Conservation (phyloP, 768 basidiomycete species). For the Podaxis carcinomalis region DNA sequence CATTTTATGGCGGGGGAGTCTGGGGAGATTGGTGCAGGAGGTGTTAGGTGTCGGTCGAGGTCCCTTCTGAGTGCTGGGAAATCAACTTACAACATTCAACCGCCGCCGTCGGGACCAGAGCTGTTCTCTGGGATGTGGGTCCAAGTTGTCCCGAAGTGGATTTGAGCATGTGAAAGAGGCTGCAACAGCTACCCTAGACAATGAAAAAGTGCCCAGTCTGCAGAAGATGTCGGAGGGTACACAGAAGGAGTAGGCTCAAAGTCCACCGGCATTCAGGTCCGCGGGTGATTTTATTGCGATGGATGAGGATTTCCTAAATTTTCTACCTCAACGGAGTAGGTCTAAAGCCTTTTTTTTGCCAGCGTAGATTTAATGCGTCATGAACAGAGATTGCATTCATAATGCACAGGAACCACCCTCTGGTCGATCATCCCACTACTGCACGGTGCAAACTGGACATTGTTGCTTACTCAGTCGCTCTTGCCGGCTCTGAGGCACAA, state of each 20-base stretch:
- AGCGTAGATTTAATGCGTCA: background rate
- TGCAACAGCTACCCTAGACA: background rate
- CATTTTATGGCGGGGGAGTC: background rate
- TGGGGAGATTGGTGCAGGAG: no score
- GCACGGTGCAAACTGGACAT: background rate
- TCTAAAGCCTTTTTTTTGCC: background rate
- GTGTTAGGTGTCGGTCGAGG: no score
- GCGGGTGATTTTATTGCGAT: background rate
- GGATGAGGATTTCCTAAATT: background rate
- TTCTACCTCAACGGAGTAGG: background rate
- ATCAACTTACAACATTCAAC: no score
- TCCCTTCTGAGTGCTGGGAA: background rate
- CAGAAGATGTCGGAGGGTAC: background rate
- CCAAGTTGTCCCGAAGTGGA: no score
- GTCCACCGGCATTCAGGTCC: background rate
- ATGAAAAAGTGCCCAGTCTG: background rate
- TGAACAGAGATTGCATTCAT: background rate
- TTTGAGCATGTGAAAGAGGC: no score
- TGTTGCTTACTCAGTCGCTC: background rate
- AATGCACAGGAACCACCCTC: background rate
- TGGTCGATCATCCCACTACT: background rate
- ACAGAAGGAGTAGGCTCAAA: background rate
- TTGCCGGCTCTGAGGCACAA: background rate
- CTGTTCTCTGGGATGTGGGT: no score
- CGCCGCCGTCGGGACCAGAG: no score